These are phyloP conservation scores for Cadophora sp. DNA, from an alignment of 2,329 filamentous ascomycete genomes.

Conservation along the genomic window DNA sequence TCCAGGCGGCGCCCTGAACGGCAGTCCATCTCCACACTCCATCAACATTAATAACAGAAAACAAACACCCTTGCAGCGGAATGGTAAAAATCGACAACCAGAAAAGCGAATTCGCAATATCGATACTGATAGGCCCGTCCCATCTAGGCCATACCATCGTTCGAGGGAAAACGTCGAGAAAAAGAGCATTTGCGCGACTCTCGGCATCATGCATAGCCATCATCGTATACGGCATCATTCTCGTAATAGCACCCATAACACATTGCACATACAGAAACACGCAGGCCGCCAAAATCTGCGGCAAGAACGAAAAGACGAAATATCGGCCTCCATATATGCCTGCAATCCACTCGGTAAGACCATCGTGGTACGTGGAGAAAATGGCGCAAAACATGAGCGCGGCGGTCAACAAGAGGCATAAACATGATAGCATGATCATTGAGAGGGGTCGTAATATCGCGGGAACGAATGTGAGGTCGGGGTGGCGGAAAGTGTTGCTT, in stretches of 20 bases:
- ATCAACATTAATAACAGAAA: slow-evolving; percentile 65
- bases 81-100: slow-evolving; percentile 84
- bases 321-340: slow-evolving; percentile 75
- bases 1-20: slow-evolving; percentile 80
- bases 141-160: slow-evolving; percentile 73
- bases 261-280: slow-evolving; percentile 80
- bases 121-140: slow-evolving; percentile 71
- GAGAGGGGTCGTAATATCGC: slow-evolving; percentile 71
- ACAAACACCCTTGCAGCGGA: slow-evolving; percentile 80
- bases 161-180: slow-evolving; percentile 63
- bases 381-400: slow-evolving; percentile 76
- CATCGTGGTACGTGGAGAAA: slow-evolving; percentile 67
- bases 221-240: slow-evolving; percentile 78
- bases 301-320: slow-evolving; percentile 86
- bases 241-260: slow-evolving; percentile 75
- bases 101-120: slow-evolving; percentile 69
- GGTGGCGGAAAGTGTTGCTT: slow-evolving; percentile 51
- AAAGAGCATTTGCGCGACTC: slow-evolving; percentile 69
- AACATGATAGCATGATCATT: slow-evolving; percentile 63
- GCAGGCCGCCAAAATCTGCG: slow-evolving; percentile 75
- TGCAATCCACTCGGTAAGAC: slow-evolving; percentile 71
- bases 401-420: slow-evolving; percentile 73
- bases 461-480: slow-evolving; percentile 73
- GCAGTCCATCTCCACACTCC: slow-evolving; percentile 80
- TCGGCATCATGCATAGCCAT: slow-evolving; percentile 70